Evolutionary conservation across 2,329 filamentous ascomycete species (phyloP), one percentile per base, ranked within the genome.

Genomic region (Alternaria conjuncta): DNA sequence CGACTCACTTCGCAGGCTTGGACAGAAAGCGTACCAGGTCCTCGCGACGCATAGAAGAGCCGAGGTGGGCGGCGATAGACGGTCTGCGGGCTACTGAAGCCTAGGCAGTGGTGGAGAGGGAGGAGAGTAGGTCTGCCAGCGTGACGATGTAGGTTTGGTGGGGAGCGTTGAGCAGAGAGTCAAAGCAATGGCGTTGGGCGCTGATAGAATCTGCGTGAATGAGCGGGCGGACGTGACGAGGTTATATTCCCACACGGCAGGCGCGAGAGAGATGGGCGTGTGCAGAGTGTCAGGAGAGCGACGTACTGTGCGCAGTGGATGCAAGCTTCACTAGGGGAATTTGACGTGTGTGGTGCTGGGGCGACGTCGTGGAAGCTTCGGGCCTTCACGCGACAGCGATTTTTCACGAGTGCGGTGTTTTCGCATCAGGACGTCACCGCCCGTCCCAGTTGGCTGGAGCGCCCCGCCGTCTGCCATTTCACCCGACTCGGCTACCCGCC

Each of bases 21-120:
- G 93, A 96, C 76, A 97, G 89, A 86, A 96, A 96, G 85, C 93
- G 92, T 80, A 97, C 89, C 79, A 96, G 89, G 84, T 96, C 92
- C 85, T 90, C 92, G 82, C 88, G 90, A 91, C 89, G 94, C 94
- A 97, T 97, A 90, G 89, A 92, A 81, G 69, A 71, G 67, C 67
- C 75, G 65, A 64, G 59, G 54, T 46, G 67, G 66, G 60, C 57
- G 68, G 57, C 60, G 69, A 55, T 58, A 64, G 61, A 55, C 57
- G 61, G 71, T 73, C 77, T 79, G 77, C 77, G 71, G 78, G 77
- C 77, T 76, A 63, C 69, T 55, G 71, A 63, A 77, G 77, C 78
- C 78, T 78, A 78, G 53, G 76, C 78, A 79, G 76, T 70, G 58
- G 55, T 47, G 50, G 47, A 59, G 55, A 23, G 41, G 49, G 66